Evolutionary conservation across 75 land plant species (phyloP), one percentile per base, ranked within the genome.

Genomic region (Selaginella moellendorffii): DNA sequence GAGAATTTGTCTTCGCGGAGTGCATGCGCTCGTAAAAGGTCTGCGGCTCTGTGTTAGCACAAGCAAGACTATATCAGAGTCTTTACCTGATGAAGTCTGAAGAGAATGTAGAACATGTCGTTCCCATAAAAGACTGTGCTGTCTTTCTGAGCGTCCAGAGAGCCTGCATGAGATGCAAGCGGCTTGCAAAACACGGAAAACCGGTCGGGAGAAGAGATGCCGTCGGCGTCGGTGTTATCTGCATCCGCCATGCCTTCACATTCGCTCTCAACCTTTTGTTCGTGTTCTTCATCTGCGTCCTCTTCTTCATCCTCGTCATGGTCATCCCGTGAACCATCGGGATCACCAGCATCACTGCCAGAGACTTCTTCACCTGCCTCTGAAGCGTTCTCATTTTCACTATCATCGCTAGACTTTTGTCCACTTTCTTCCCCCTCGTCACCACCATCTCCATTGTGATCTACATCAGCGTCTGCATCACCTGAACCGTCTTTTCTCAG

Each of bases 191-290:
- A 71, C 0, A 58, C 62, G 27, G 78, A 65, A 54, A 74, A 78
- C 22, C 72, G 74, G 14, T 83, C 97, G 26, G 81, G 83, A 58
- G 65, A 36, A 14, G 46, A 36, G 5, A 36, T 36, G 10, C 46
- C 46, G 5, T 36, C 46, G 14, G 10, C 46, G 46, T 88, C 96
- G 54, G 71, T 79, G 65, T 91, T 83, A 78, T 78, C 78, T 1
- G 76, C 85, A 72, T 85, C 85, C 51, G 77, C 82, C 70, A 71
- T 77, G 14, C 82, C 86, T 71, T 89, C 89, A 29, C 89, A 83
- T 77, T 85, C 97, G 79, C 96, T 84, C 66, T 89, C 93, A 26
- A 77, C 88, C 66, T 90, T 87, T 23, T 68, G 79, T 73, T 79
- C 86, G 62, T 75, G 69, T 54, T 83, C 84, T 63, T 76, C 78